Evolutionary conservation across 2,329 filamentous ascomycete species (phyloP).

Genomic region (Moelleriella libera): DNA sequence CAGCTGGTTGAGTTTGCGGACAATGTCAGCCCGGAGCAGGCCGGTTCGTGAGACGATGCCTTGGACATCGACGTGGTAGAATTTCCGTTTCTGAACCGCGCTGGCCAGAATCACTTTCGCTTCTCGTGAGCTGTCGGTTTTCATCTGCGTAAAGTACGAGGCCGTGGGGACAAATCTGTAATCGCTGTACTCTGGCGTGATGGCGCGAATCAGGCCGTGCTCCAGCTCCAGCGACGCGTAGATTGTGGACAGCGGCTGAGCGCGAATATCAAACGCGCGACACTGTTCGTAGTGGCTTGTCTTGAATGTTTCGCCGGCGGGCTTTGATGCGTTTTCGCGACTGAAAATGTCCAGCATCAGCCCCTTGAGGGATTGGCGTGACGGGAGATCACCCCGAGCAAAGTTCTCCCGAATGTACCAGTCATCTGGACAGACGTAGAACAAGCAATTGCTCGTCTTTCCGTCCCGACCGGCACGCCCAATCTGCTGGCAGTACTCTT

Average conservation of each 20-base stretch:
- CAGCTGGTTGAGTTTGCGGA: constrained; percentile 40
- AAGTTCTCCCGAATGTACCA: not conserved
- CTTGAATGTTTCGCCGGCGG: constrained; percentile 6
- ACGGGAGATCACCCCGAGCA: constrained; percentile 36
- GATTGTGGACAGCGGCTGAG: constrained; percentile 33
- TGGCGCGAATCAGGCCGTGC: constrained; percentile 40
- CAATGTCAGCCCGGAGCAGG: constrained; percentile 28
- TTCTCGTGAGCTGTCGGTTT: constrained; percentile 23
- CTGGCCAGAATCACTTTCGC: constrained; percentile 27
- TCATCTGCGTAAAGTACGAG: constrained; percentile 15
- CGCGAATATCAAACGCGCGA: constrained; percentile 37
- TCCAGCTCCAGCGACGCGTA: constrained; percentile 47
- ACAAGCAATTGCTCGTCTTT: constrained; percentile 30
- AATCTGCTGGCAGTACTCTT: constrained; percentile 44
- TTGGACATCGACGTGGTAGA: not conserved
- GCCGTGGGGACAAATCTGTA: constrained; percentile 33
- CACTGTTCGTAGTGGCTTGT: constrained; percentile 16
- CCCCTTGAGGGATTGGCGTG: constrained; percentile 27
- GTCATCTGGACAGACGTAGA: not conserved
- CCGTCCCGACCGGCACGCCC: constrained; percentile 42
- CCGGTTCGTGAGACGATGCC: constrained; percentile 4
- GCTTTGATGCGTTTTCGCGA: constrained; percentile 25
- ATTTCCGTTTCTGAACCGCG: constrained; percentile 17
- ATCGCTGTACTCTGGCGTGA: constrained; percentile 40
- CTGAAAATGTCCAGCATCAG: constrained; percentile 39